Base-by-base conservation (phyloP, 2,329 filamentous ascomycete genomes). In the Pseudocercospora macadamiae region DNA sequence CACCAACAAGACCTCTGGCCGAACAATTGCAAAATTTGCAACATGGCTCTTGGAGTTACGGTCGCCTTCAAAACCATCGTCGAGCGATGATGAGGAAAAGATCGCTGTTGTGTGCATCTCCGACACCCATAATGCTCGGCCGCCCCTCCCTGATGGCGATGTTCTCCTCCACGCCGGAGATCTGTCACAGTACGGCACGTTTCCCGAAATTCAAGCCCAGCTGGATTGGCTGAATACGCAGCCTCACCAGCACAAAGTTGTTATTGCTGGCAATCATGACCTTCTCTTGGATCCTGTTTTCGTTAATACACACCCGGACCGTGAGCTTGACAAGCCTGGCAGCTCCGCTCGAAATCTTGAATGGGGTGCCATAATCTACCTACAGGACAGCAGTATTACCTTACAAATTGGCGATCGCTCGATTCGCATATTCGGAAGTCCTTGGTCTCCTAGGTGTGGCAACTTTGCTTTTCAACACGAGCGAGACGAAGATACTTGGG, bases 391-490 rank as follows among this genome's bases (percentile, higher is more conserved):
- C 2, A 58, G 65, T 3, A 57, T 57, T 3, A 71, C 65, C 1
- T 25, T 76, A 19, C 79, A 81, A 5, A 86, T 92, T 62, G 53
- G 53, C 65, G 80, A 80, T 4, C 82, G 88, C 51, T 79, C 77
- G 18, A 74, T 93, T 57, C 86, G 82, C 48, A 78, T 96, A 60
- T 96, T 90, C 75, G 92, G 92, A 5, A 87, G 87, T 0, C 89
- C 90, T 1, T 70, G 88, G 89, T 23, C 85, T 84, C 54, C 75
- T 77, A 16, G 82, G 86, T 34, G 87, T 89, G 77, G 91, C 82
- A 52, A 52, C 37, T 78, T 73, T 72, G 74, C 75, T 0, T 81
- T 80, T 56, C 77, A 80, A 61, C 79, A 80, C 57, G 62, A 68
- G 2, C 58, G 54, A 2, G 32, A 61, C 14, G 42, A 62, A 10